Conservation (phyloP, 2,329 filamentous ascomycete genomes). For the Xylariaceae sp. region DNA sequence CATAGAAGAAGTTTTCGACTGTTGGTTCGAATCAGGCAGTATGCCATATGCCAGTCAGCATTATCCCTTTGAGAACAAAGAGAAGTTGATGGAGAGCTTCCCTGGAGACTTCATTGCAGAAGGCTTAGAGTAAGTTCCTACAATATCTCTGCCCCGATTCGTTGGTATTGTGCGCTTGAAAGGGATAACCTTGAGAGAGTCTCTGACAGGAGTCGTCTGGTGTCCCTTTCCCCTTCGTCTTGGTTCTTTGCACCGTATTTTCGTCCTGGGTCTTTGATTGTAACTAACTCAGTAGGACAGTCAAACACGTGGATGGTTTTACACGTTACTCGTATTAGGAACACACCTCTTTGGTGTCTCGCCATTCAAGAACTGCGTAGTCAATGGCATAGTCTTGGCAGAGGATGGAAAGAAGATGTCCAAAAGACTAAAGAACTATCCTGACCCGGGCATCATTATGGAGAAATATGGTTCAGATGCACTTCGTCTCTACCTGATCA, state of each 20-base stretch:
- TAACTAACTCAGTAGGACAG: conserved; percentile 12
- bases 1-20: conserved; percentile 91
- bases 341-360: conserved; percentile 85
- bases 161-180: background rate
- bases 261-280: too few species aligned
- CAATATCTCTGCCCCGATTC: background rate
- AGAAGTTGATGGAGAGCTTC: conserved; percentile 80
- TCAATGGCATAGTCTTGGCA: conserved; percentile 91
- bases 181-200: too few species aligned
- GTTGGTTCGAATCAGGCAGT: conserved; percentile 95
- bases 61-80: conserved; percentile 89
- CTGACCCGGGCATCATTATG: conserved; percentile 84
- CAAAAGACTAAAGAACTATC: conserved; percentile 95
- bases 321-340: conserved; percentile 86
- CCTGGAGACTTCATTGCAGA: conserved; percentile 95
- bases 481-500: conserved; percentile 93
- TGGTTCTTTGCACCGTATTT: too few species aligned
- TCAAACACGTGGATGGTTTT: conserved; percentile 96
- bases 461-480: conserved; percentile 90
- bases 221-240: too few species aligned
- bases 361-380: conserved; percentile 95
- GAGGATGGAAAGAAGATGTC: conserved; percentile 99
- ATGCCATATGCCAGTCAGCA: conserved; percentile 94
- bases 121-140: conserved; percentile 75
- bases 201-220: too few species aligned